Base-by-base conservation (phyloP, 805 yeast species). In the Hanseniaspora valbyensis region DNA sequence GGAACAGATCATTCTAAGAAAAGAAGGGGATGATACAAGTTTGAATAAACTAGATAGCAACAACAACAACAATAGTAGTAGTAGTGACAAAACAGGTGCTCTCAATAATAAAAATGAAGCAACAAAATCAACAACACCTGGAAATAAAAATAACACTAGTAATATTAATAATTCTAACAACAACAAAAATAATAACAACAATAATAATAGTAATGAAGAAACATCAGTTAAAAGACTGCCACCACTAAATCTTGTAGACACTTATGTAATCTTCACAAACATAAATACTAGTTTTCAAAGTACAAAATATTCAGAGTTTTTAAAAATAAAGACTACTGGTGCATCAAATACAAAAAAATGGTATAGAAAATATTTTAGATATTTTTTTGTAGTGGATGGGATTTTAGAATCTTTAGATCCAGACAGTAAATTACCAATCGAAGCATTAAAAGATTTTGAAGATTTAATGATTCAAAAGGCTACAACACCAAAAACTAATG, bases 361-460 rank as follows among this genome's bases (percentile, higher is more conserved):
- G 51, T 48, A 48, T 24, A 24, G 51, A 40, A 48, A 48, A n/a
- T 48, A 48, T 28, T 48, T 48, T 16, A 48, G 25, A 26, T 48
- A 48, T n/a, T 48, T 48, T 26, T 48, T 32, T 32, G 18, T 48
- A 4, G 51, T 40, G 32, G 44, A 48, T 48, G 51, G 51, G 13
- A 25, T 48, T 8, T 22, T 48, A n/a, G 18, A 29, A 16, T 48
- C 24, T 19, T 14, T 48, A 9, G 51, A 48, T 25, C 44, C 51
- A 14, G 18, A 48, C 4, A 32, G 34, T 28, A 48, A 39, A n/a
- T 14, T 48, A 16, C 51, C 51, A 13, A 29, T 48, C 10, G 51
- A 48, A n/a, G 42, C 40, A 6, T 33, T 48, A 4, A 48, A 40
- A 29, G 51, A 48, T 21, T 48, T 48, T 39, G 51, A 48, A 13